Evolutionary conservation across 2,329 filamentous ascomycete species (phyloP), one percentile per base, ranked within the genome.

Genomic region (Podosphaera aphanis): DNA sequence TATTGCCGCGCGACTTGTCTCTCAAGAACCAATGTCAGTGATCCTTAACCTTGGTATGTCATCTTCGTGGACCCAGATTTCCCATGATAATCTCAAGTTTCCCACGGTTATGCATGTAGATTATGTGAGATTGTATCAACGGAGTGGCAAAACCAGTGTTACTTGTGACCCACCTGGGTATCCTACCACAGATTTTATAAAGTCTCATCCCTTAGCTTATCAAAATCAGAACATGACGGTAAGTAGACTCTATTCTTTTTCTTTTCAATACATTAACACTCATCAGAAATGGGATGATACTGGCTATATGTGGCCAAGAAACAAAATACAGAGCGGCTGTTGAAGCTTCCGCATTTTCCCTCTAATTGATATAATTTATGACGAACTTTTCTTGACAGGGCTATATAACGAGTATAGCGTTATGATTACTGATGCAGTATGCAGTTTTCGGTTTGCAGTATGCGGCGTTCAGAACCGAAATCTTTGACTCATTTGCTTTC

Each of bases 181-280:
- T 56, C 69, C 71, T 44, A 82, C 77, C 0, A 82, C 77, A 0
- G 58, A 67, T 1, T 83, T 82, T 58, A 83, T 82, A 55, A 62
- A 62, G 44, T 62, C 68, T 1, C 78, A 83, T 56, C 64, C 66
- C 1, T 63, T 67, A 44, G 67, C 74, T 2, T 83, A 81, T 55
- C 60, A 61, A 27, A 80, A 82, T 53, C 60, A 63, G 0, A 71
- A 73, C 51, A 50, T 64, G 1, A 72, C 69, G 10, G 65, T 67
- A 53, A 60, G 66, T 62, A 43, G 42, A 35, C n/a, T 2, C 36
- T 6, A 41, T 36, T 21, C 38, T 15, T 41, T 16, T 36, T 29
- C 2, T 15, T n/a, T 16, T 20, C 7, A 19, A n/a, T 16, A 10
- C n/a, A 20, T 4, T 13, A 15, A 49, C 25, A 20, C 48, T 29